Percentiles rank a stretch among this genome's conserved stretches.
These are phyloP conservation scores for Mycena crocata DNA, from an alignment of 768 basidiomycete species.

Conservation along the genomic window DNA sequence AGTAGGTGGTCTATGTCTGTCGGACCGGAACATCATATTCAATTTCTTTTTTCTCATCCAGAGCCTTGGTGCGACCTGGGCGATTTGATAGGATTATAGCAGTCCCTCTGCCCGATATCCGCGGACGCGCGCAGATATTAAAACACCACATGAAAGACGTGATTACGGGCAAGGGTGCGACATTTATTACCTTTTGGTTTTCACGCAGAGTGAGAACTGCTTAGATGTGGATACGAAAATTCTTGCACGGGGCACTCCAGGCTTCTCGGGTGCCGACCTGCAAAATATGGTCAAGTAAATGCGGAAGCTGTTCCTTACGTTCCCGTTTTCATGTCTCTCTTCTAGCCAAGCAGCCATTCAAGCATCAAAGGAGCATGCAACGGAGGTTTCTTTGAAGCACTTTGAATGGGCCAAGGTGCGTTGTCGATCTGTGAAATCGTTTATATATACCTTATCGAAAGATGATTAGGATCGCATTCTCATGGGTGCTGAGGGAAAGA, in stretches of 20 bases:
- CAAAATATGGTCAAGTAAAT: slow-evolving; percentile 95
- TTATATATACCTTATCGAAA: slow-evolving; percentile 10
- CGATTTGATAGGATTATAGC: slow-evolving; percentile 95
- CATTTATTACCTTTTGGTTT: slow-evolving; percentile 21
- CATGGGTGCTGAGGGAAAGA: slow-evolving; percentile 96
- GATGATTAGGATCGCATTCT: slow-evolving; percentile 83
- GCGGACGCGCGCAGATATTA: slow-evolving; percentile 93
- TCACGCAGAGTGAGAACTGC: slow-evolving; percentile 26
- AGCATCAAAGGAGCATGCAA: slow-evolving; percentile 86
- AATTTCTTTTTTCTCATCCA: slow-evolving; percentile 49
- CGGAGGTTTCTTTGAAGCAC: slow-evolving; percentile 79
- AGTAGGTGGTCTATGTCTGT: slow-evolving; percentile 58
- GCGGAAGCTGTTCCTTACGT: slow-evolving; percentile 40
- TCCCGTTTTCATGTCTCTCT: slow-evolving; percentile 21
- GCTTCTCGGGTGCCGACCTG: slow-evolving; percentile 96
- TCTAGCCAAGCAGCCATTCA: slow-evolving; percentile 90
- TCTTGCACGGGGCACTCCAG: slow-evolving; percentile 93
- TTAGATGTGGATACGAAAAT: slow-evolving; percentile 86
- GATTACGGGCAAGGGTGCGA: slow-evolving; percentile 65
- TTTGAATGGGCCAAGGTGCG: slow-evolving; percentile 97
- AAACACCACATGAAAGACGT: slow-evolving; percentile 92
- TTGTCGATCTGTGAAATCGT: slow-evolving; percentile 2
- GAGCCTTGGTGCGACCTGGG: slow-evolving; percentile 95
- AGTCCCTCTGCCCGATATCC: slow-evolving; percentile 94
- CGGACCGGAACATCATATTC: slow-evolving; percentile 13